A percentile compares a stretch with the other conserved stretches of the same genome.
phyloP scores from a whole-genome alignment of 129 eudicot genomes.

The Escallonia rubra region DNA sequence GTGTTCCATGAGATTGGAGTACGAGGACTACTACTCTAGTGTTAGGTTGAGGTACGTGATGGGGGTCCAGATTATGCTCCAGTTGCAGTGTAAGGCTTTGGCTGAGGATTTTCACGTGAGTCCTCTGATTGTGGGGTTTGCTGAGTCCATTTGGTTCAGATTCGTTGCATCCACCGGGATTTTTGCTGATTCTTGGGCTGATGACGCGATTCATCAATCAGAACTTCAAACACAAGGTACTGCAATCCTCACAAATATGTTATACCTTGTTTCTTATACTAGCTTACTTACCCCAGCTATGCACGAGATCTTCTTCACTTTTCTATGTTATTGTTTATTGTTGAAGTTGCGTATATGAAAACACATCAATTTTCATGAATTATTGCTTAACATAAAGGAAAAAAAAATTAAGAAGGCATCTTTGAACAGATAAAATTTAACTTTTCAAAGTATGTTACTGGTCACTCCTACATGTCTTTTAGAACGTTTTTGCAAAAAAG shows the following conservation, averaged over 20 bases:
- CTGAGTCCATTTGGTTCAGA: conserved; percentile 59
- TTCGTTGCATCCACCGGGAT: conserved; percentile 42
- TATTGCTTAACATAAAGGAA: too few relatives aligned
- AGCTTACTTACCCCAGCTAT: too few relatives aligned
- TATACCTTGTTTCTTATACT: too few relatives aligned
- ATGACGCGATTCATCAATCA: conserved; percentile 47
- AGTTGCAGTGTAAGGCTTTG: conserved; percentile 62
- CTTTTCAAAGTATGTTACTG: too few relatives aligned
- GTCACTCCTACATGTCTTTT: too few relatives aligned
- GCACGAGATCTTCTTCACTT: too few relatives aligned
- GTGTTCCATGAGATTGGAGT: conserved; percentile 12
- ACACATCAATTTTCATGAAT: too few relatives aligned
- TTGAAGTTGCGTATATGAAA: too few relatives aligned
- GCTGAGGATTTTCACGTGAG: conserved; percentile 57
- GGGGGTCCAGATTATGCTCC: conserved; percentile 68
- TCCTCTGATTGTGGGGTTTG: conserved; percentile 50
- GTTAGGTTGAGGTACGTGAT: conserved; percentile 63
- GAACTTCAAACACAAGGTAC: conserved; percentile 65
- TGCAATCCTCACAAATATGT: not conserved
- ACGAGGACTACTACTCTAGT: conserved; percentile 46
- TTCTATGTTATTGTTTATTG: too few relatives aligned
- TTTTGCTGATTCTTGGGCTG: conserved; percentile 72
- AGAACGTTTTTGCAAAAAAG: too few relatives aligned
- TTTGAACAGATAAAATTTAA: too few relatives aligned
- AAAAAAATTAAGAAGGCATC: too few relatives aligned